Evolutionary conservation across 2,329 filamentous ascomycete species (phyloP), one percentile per base, ranked within the genome.

Genomic region (Trichoderma pleuroti): DNA sequence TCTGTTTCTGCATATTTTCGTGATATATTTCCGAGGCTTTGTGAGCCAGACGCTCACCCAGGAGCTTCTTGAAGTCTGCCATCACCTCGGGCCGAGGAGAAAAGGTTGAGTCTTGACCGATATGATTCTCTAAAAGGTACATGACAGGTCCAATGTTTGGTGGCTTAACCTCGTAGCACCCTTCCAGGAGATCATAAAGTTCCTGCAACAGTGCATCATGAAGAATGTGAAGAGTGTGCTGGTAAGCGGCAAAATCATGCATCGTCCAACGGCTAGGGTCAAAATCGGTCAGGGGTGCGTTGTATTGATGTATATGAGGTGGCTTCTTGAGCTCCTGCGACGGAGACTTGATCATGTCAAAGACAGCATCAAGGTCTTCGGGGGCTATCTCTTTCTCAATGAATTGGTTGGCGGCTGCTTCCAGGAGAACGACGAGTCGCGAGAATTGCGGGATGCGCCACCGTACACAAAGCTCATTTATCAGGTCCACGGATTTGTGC

Each of bases 391-490:
- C 92, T 74, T 93, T 90, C 74, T 97, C 92, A 59, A 93, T 83
- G 77, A 94, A 98, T 79, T 96, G 96, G 76, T 94, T 91, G 26
- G 91, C 87, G 8, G 93, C 87, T 70, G 97, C 92, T 81, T 98
- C 96, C 42, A 98, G 82, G 76, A 97, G 91, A 7, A 95, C 82
- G 7, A 97, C 89, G 65, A 93, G 86, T 57, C 94, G 88, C 4
- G 93, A 93, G 76, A 91, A 93, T 74, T 91, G 90, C 2, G 95
- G 94, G 72, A 99, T 87, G 63, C 96, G 91, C 96, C 96, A 99
- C 76, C 94, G 90, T 73, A 93, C 84, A 71, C 91, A 93, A 70
- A 98, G 86, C 79, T 98, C 95, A 72, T 91, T 92, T 73, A 99
- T 82, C 59, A 99, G 84, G 70, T 98, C 94, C 62, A 89, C 87